Conservation (phyloP, 441 rosid species). For the Jatropha podagrica region DNA sequence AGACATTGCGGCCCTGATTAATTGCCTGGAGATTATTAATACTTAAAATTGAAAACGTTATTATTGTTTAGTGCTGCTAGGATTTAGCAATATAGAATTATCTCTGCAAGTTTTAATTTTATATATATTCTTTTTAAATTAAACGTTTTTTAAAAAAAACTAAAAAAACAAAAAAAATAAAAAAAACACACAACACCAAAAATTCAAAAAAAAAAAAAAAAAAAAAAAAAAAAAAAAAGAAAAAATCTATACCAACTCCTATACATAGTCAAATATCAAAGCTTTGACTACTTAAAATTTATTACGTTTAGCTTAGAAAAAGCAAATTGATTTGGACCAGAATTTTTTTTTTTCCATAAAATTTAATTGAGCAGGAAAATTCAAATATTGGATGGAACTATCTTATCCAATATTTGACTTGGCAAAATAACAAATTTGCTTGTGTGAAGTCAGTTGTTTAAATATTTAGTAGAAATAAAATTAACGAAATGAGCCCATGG, state of each 20-base stretch:
- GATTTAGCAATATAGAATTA: not conserved
- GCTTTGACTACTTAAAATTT: not conserved
- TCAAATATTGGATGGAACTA: not conserved
- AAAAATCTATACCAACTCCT: too few relatives aligned
- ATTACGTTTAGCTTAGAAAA: not conserved
- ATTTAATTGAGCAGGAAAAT: not conserved
- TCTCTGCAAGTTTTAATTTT: not conserved
- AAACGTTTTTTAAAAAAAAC: too few relatives aligned
- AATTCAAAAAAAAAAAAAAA: too few relatives aligned
- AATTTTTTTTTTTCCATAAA: not conserved
- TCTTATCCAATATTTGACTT: not conserved
- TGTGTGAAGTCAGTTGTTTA: not conserved
- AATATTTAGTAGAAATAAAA: not conserved
- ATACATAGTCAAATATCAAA: not conserved
- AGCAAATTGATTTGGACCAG: not conserved
- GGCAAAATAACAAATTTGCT: not conserved
- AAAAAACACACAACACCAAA: too few relatives aligned
- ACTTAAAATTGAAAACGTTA: too few relatives aligned
- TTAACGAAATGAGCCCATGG: not conserved
- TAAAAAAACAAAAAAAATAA: too few relatives aligned
- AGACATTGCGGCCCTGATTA: too few relatives aligned
- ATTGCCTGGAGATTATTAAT: not conserved
- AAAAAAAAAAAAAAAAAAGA: too few relatives aligned
- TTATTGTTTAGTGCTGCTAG: not conserved
- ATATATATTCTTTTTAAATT: too few relatives aligned